phyloP scores from a whole-genome alignment of 768 basidiomycete genomes.

The Lactarius trivialis region DNA sequence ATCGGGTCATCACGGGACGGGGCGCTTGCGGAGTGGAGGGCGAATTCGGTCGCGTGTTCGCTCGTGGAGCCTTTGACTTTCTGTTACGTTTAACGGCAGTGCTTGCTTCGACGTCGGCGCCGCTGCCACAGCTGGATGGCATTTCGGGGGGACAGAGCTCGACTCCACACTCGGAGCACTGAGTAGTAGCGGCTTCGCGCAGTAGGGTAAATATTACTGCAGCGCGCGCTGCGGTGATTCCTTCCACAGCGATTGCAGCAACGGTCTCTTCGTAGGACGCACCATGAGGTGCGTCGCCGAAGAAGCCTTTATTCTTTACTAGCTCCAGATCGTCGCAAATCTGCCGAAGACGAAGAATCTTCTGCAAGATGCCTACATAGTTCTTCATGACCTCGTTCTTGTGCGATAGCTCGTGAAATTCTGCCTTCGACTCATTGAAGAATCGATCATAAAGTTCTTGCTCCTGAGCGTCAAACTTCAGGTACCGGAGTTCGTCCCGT shows the following conservation, averaged over 20 bases:
- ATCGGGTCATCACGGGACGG: constrained; percentile 77
- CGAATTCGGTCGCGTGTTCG: constrained; percentile 51
- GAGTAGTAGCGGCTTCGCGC: constrained; percentile 79
- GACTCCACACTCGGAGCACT: constrained; percentile 80
- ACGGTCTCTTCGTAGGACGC: constrained; percentile 75
- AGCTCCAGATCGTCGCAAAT: constrained; percentile 96
- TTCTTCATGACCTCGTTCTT: constrained; percentile 97
- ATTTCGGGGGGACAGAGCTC: constrained; percentile 55
- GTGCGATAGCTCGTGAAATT: constrained; percentile 79
- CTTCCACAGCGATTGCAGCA: constrained; percentile 67
- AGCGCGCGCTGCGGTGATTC: constrained; percentile 69
- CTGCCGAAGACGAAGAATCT: constrained; percentile 91
- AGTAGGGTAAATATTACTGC: constrained; percentile 79
- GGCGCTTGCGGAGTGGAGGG: constrained; percentile 55
- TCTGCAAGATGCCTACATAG: constrained; percentile 94
- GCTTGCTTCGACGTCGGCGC: constrained; percentile 44
- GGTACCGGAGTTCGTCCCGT: constrained; percentile 78
- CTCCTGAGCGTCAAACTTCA: constrained; percentile 80
- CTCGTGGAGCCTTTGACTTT: constrained; percentile 59
- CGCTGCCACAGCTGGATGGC: constrained; percentile 35
- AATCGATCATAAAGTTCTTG: constrained; percentile 82
- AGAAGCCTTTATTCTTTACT: constrained; percentile 60
- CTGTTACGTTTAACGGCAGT: constrained; percentile 44
- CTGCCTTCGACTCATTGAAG: constrained; percentile 84
- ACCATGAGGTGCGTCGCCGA: constrained; percentile 38